phyloP scores from a whole-genome alignment of 2,329 filamentous ascomycete species.

The Coleophoma eucalyptorum region DNA sequence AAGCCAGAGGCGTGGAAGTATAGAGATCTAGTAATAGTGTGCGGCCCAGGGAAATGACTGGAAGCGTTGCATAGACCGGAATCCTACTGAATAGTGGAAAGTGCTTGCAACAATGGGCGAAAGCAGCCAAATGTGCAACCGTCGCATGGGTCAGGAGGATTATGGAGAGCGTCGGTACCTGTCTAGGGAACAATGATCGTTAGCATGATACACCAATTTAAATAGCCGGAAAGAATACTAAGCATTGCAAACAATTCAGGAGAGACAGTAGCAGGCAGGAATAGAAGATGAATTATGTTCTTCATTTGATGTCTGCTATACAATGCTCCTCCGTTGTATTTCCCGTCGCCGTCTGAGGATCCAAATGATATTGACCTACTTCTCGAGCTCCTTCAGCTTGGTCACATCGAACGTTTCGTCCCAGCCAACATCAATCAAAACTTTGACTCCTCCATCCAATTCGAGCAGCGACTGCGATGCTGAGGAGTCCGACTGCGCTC shows the following conservation, averaged over 20 bases:
- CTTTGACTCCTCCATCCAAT: conserved; percentile 93
- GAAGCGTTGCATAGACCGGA: conserved; percentile 89
- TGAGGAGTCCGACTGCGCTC: conserved; percentile 80
- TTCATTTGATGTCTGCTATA: conserved; percentile 25
- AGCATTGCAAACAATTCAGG: conserved; percentile 1
- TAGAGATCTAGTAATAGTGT: conserved; percentile 92
- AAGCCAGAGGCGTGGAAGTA: conserved; percentile 80
- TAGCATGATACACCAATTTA: conserved; percentile 4
- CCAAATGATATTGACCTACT: conserved; percentile 48
- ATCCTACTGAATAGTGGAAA: conserved; percentile 89
- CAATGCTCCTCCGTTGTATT: conserved; percentile 7
- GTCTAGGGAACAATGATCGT: conserved; percentile 44
- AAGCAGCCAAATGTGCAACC: conserved; percentile 85
- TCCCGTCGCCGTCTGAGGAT: conserved; percentile 1
- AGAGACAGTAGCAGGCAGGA: conserved; percentile 7
- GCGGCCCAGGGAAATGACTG: conserved; percentile 88
- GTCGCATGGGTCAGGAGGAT: conserved; percentile 95
- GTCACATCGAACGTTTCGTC: conserved; percentile 83
- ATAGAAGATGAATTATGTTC: conserved; percentile 12
- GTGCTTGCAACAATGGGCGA: conserved; percentile 95
- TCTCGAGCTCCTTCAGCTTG: conserved; percentile 84
- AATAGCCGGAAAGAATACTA: too few species aligned
- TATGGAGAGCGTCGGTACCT: conserved; percentile 86
- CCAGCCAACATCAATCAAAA: conserved; percentile 94
- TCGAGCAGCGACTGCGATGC: conserved; percentile 95